Base-by-base conservation (phyloP, 1,284 basidiomycete species). In the Ganoderma multipileum region DNA sequence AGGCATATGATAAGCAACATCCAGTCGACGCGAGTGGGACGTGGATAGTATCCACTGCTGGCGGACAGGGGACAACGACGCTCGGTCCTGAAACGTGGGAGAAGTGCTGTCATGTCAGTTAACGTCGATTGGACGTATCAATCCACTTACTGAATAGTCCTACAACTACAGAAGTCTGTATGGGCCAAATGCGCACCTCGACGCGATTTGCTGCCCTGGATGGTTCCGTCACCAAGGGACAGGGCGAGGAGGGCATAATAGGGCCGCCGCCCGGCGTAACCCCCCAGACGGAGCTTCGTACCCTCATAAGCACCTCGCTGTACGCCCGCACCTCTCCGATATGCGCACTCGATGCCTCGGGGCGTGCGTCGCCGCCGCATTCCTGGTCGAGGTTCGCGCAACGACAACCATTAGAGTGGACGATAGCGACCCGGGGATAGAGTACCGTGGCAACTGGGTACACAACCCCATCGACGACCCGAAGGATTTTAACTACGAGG, bases 401-500 rank as follows among this genome's bases (percentile, higher is more conserved):
- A 50, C 47, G 47, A 9, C n/a, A 7, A 50, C 47, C 47, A 5
- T 26, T 0, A 26, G 2, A 3, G 47, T 50, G n/a, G 47, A 50
- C n/a, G 47, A 50, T 23, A 11, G 23, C n/a, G 47, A 50, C 47
- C 47, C 47, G 23, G 23, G 47, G 23, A 50, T 50, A 9, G 23
- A 50, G 23, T 50, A 50, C 47, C 47, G 23, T 42, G 60, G 64
- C 18, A 6, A n/a, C 3, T 68, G 63, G 67, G 39, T 65, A 3
- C 50, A 54, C 28, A 62, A 58, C 42, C 26, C 60, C 1, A 42
- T 52, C 28, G 16, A 42, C 9, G 41, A 52, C 39, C 54, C 63
- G 4, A 11, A 42, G 54, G 57, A 23, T 20, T 20, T 55, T 30
- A 61, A 62, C 61, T 68, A 36, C 30, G 50, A n/a, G 1, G 63